Conservation (phyloP, 2,329 filamentous ascomycete species). For the Eutypa lata region DNA sequence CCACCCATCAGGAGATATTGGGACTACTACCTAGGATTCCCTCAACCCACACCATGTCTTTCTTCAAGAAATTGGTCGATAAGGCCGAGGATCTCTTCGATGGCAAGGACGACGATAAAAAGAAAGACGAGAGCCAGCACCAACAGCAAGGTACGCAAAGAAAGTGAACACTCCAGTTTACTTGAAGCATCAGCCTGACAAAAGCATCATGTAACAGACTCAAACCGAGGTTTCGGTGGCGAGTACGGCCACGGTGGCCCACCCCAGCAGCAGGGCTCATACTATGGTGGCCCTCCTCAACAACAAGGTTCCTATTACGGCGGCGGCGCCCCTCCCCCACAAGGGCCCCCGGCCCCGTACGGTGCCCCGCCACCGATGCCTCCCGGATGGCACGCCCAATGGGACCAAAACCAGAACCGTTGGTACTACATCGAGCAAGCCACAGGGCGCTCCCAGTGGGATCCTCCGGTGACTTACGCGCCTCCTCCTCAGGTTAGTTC, state of each 20-base stretch:
- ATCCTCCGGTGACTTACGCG: constrained; percentile 30
- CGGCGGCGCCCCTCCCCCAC: neutral
- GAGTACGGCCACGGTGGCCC: constrained; percentile 1
- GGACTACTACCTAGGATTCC: too few species aligned
- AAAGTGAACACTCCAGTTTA: neutral
- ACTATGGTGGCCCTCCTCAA: neutral
- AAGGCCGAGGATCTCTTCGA: constrained; percentile 30
- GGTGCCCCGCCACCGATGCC: constrained; percentile 12
- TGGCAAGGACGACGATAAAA: constrained; percentile 10
- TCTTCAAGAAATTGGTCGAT: neutral
- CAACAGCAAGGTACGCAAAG: neutral
- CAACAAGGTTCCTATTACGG: neutral
- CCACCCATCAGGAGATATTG: too few species aligned
- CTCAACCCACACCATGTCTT: neutral
- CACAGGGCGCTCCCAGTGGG: constrained; percentile 57
- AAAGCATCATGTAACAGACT: neutral
- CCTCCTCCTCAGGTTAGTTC: constrained; percentile 4
- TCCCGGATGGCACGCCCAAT: constrained; percentile 8
- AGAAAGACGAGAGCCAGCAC: constrained; percentile 5
- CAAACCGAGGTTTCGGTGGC: constrained; percentile 1
- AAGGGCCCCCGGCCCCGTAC: constrained; percentile 7
- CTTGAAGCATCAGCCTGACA: neutral
- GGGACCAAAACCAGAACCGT: constrained; percentile 41
- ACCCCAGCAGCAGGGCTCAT: neutral
- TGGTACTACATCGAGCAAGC: constrained; percentile 57